Percentiles rank a stretch among this genome's conserved stretches.
Conservation (phyloP, 2,329 filamentous ascomycete species). For the Apiospora pterosperma region DNA sequence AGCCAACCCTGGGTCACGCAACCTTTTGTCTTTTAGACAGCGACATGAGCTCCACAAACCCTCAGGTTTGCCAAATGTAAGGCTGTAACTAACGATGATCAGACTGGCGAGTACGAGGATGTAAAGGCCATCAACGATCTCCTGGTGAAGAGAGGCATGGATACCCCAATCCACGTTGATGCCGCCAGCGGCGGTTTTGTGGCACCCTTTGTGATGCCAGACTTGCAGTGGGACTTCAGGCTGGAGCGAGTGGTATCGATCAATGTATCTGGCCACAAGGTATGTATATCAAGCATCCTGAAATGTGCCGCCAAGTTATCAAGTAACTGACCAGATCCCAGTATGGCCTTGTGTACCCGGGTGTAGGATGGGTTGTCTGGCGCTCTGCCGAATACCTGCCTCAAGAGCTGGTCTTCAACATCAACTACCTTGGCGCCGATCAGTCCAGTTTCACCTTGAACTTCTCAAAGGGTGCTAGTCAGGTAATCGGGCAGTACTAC, state of each 20-base stretch:
- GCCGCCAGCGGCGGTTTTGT: slow-evolving; percentile 92
- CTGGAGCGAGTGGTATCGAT: slow-evolving; percentile 87
- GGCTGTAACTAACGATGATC: slow-evolving; percentile 40
- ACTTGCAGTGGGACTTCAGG: slow-evolving; percentile 88
- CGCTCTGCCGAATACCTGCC: slow-evolving; percentile 78
- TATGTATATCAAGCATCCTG: slow-evolving; percentile 22
- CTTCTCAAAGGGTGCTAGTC: slow-evolving; percentile 92
- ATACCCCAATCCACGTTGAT: slow-evolving; percentile 89
- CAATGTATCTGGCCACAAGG: slow-evolving; percentile 91
- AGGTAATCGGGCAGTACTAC: slow-evolving; percentile 97
- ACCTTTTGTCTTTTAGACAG: not conserved
- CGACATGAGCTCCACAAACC: not conserved
- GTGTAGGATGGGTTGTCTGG: slow-evolving; percentile 94
- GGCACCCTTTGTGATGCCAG: slow-evolving; percentile 82
- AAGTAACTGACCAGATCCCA: slow-evolving; percentile 17
- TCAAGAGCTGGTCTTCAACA: slow-evolving; percentile 94
- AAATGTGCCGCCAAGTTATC: not conserved
- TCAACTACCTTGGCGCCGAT: slow-evolving; percentile 96
- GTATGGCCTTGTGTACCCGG: slow-evolving; percentile 73
- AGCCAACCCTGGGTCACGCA: not conserved
- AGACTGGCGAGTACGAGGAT: slow-evolving; percentile 95
- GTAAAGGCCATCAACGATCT: slow-evolving; percentile 90
- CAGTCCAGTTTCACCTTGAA: slow-evolving; percentile 96
- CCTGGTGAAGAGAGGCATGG: slow-evolving; percentile 68
- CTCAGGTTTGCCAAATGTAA: not conserved